Percentiles rank a stretch among this genome's conserved stretches.
phyloP scores from a whole-genome alignment of 805 yeast genomes.

The Hanseniaspora thailandica region DNA sequence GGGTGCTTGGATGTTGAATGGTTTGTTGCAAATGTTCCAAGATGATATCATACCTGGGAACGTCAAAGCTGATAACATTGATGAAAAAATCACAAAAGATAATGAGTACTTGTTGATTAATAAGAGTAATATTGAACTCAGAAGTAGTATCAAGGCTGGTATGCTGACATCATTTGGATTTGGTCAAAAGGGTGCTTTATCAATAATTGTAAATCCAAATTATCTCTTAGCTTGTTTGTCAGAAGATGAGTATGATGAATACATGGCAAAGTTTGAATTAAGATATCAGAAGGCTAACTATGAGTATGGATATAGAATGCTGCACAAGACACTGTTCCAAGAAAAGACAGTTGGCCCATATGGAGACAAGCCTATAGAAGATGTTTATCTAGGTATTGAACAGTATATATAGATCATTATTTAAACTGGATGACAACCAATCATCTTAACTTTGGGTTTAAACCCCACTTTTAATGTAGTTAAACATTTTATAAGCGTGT shows the following conservation, averaged over 20 bases:
- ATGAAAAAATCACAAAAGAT: slow-evolving; percentile 50
- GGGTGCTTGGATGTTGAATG: slow-evolving; percentile 98
- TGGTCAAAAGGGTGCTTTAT: slow-evolving; percentile 96
- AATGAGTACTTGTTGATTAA: slow-evolving; percentile 78
- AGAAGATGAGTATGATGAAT: slow-evolving; percentile 51
- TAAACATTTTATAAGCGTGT: no score
- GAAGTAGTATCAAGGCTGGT: slow-evolving; percentile 66
- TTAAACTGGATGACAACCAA: no score
- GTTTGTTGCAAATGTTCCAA: slow-evolving; percentile 78
- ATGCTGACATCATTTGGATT: slow-evolving; percentile 91
- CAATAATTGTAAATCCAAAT: slow-evolving; percentile 74
- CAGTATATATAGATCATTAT: not conserved
- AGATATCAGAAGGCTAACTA: slow-evolving; percentile 72
- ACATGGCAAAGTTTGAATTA: slow-evolving; percentile 50
- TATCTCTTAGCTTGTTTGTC: slow-evolving; percentile 70
- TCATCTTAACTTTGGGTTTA: no score
- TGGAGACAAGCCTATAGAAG: slow-evolving; percentile 57
- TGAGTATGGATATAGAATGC: slow-evolving; percentile 55
- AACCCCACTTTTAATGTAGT: no score
- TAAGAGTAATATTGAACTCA: slow-evolving; percentile 73
- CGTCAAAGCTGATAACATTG: slow-evolving; percentile 89
- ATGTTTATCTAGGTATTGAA: slow-evolving; percentile 74
- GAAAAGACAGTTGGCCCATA: slow-evolving; percentile 83
- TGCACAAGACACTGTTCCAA: slow-evolving; percentile 71
- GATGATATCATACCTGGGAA: slow-evolving; percentile 89